Evolutionary conservation across 345 rosid species (phyloP), one percentile per base, ranked within the genome.

Genomic region (Corchorus olitorius): DNA sequence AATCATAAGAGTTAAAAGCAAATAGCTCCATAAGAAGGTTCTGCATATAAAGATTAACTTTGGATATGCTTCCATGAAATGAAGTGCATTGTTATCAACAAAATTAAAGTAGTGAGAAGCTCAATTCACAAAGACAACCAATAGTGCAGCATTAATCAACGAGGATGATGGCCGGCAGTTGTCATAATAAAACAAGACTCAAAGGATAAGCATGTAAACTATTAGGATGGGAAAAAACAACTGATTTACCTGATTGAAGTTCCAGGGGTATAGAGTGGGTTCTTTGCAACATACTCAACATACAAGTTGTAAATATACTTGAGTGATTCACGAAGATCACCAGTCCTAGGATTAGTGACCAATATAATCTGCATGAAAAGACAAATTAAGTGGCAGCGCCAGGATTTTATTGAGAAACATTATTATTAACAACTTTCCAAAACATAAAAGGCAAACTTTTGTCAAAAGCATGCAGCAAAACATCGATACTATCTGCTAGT

Each of bases 251-350:
- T 91, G 89, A 96, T 86, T 55, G 91, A 94, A 74, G 88, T 83
- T 79, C 95, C 97, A 20, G 97, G 97, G 58, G 78, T 41, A 62
- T 93, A 96, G 65, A 96, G 86, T 62, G 98, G 98, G 60, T 88
- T 96, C 78, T 91, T 92, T 19, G 86, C 91, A 67, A 93, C 97
- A 59, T 92, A 89, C 48, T 96, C 98, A 63, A 93, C 97, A 75
- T 93, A 96, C 73, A 93, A 82, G 88, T 90, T 91, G 86, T 91
- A 93, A 54, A 96, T 93, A 82, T 91, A 88, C 88, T 89, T 96
- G 9, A 93, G 65, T 52, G 97, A 75, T 70, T 93, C 97, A 6
- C 91, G 87, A 70, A 92, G 89, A 88, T 96, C 99, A 78, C 95
- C 94, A 1, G 93, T 91, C 83, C 87, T 86, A 56, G 98, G 98